phyloP scores from a whole-genome alignment of 495 filamentous ascomycete species.

The Cercophora sp. region DNA sequence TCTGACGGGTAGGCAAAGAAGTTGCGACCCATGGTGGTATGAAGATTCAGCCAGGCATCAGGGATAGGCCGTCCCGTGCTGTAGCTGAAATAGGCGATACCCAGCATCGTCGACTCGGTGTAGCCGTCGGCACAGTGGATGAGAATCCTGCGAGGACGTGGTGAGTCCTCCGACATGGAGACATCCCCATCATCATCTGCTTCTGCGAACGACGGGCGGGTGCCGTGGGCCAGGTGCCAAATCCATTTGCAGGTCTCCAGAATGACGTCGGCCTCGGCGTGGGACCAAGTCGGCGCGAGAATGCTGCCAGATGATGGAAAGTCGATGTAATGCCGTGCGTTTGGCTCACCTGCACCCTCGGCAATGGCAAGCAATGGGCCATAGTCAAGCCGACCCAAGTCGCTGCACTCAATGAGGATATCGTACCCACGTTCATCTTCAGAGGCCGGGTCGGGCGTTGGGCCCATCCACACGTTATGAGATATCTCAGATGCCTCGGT shows the following conservation, averaged over 20 bases:
- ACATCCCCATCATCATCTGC: conserved; percentile 46
- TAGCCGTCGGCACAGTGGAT: conserved; percentile 96
- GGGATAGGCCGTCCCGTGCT: conserved; percentile 74
- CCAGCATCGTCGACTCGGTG: conserved; percentile 86
- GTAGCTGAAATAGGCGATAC: conserved; percentile 87
- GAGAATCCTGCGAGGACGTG: conserved; percentile 59
- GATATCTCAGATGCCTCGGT: conserved; percentile 83
- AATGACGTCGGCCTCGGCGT: conserved; percentile 74
- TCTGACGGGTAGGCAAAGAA: conserved; percentile 95
- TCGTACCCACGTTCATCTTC: conserved; percentile 54
- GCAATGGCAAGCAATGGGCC: conserved; percentile 47
- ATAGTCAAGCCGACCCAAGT: conserved; percentile 66
- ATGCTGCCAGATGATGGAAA: conserved; percentile 94
- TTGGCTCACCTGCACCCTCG: conserved; percentile 31
- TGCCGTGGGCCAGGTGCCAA: conserved; percentile 66
- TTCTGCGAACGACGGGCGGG: conserved; percentile 38
- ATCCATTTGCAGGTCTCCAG: conserved; percentile 87
- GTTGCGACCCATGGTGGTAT: conserved; percentile 76
- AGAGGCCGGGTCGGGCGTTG: conserved; percentile 66
- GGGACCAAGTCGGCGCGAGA: conserved; percentile 72
- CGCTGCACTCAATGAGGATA: conserved; percentile 79
- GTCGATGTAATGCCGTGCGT: conserved; percentile 55
- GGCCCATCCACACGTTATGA: conserved; percentile 84
- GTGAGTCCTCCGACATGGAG: conserved; percentile 29
- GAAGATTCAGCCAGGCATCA: conserved; percentile 81